Evolutionary conservation across 2,329 filamentous ascomycete genomes (phyloP), one percentile per base, ranked within the genome.

Genomic region (Penicillium sp.): DNA sequence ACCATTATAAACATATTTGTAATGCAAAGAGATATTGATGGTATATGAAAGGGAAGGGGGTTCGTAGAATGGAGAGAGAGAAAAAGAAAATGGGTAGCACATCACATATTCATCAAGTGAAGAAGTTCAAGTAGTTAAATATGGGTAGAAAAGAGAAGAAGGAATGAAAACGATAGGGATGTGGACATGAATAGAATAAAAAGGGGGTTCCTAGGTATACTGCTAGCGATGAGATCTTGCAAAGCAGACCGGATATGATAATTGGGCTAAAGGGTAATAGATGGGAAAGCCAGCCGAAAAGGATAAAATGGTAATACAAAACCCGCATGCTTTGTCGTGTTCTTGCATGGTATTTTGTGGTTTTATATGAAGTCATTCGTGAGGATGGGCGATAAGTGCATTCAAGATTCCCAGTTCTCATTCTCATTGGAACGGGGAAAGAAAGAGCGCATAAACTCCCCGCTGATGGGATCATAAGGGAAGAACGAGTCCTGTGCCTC

Each of bases 371-470:
- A 35, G 29, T 3, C 12, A 47, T 33, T 23, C 19, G 17, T 35
- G 7, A 10, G 27, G 17, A 35, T 33, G 29, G 46, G 15, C 9
- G 9, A 37, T 25, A 8, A 25, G 4, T 25, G 31, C 12, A 25
- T 48, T 25, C 21, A 48, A 48, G 15, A 13, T 37, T 65, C 63
- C 70, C 67, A 74, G 9, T 60, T 51, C 6, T 66, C 61, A 50
- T 72, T 70, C 6, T 70, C 69, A 10, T 56, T 61, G 9, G 62
- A 42, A 9, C 61, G 40, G 6, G 73, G 73, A 61, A 76, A 76
- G 62, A 75, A 76, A n/a, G 73, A 74, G 21, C 70, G 66, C 54
- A 75, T 75, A 29, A 76, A 75, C 50, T 75, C 72, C 17, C 72
- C 72, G 31, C 66, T 71, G 54, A 76, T 75, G 6, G 73, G 73